phyloP scores from a whole-genome alignment of 495 filamentous ascomycete species.

The Neurospora sp. region DNA sequence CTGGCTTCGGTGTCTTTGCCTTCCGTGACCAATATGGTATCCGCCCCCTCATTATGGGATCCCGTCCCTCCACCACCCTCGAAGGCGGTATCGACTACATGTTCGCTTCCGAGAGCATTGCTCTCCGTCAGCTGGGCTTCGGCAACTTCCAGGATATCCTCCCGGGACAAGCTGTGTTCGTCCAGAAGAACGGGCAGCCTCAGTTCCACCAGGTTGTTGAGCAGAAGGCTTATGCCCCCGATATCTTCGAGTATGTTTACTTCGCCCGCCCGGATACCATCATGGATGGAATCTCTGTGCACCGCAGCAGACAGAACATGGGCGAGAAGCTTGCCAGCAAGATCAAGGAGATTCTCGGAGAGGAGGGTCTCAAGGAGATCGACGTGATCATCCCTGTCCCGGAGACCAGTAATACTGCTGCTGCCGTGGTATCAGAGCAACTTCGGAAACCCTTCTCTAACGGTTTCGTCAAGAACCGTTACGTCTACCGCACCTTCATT shows the following conservation, averaged over 20 bases:
- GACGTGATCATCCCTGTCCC: constrained; percentile 52
- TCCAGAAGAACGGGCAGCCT: constrained; percentile 71
- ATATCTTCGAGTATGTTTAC: constrained; percentile 89
- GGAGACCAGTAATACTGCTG: constrained; percentile 58
- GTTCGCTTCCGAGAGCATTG: constrained; percentile 95
- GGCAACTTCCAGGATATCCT: constrained; percentile 69
- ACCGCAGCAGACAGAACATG: constrained; percentile 86
- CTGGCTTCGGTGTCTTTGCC: constrained; percentile 82
- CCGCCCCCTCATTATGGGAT: constrained; percentile 77
- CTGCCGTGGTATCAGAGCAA: constrained; percentile 64
- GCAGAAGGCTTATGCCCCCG: constrained; percentile 68
- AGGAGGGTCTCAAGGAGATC: constrained; percentile 69
- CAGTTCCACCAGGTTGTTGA: constrained; percentile 67
- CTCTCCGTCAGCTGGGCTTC: constrained; percentile 81
- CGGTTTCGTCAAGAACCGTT: constrained; percentile 81
- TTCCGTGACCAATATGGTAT: constrained; percentile 86
- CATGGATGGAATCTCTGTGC: constrained; percentile 89
- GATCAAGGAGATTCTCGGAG: constrained; percentile 61
- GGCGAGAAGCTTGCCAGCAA: constrained; percentile 76
- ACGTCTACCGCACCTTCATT: constrained; percentile 94
- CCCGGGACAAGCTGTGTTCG: constrained; percentile 89
- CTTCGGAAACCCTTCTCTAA: constrained; percentile 72
- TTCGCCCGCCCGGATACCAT: constrained; percentile 83
- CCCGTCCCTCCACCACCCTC: constrained; percentile 51
- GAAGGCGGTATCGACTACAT: constrained; percentile 78